Evolutionary conservation across 345 rosid genomes (phyloP).

Genomic region (Brassica napus): DNA sequence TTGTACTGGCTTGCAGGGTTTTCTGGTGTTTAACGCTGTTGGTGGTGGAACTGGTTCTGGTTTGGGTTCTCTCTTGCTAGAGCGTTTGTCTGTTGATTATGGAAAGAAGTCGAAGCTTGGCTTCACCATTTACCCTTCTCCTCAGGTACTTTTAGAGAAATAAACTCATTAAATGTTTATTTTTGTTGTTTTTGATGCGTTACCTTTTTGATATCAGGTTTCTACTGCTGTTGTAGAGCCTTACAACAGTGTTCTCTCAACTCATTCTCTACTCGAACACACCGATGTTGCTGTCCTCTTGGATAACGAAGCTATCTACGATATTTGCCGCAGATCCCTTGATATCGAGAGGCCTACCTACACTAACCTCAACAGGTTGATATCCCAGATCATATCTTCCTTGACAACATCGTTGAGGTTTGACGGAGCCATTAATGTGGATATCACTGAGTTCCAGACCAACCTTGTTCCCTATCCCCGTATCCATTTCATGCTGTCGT

Average conservation of each 20-base stretch:
- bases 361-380: slow-evolving; percentile 66
- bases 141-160: not conserved
- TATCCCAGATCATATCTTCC: slow-evolving; percentile 69
- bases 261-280: slow-evolving; percentile 69
- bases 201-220: slow-evolving; percentile 34
- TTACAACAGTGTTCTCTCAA: slow-evolving; percentile 66
- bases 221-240: slow-evolving; percentile 68
- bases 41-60: slow-evolving; percentile 76
- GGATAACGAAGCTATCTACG: slow-evolving; percentile 71
- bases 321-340: slow-evolving; percentile 58
- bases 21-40: slow-evolving; percentile 63
- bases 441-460: slow-evolving; percentile 68
- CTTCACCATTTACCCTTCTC: not conserved
- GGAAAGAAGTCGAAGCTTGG: not conserved
- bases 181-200: not conserved
- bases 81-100: slow-evolving; percentile 43
- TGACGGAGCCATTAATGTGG: slow-evolving; percentile 72
- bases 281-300: slow-evolving; percentile 70
- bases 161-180: not conserved
- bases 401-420: slow-evolving; percentile 61
- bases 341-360: slow-evolving; percentile 72
- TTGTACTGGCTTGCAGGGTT: slow-evolving; percentile 66
- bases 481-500: slow-evolving; percentile 69
- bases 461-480: slow-evolving; percentile 71
- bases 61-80: slow-evolving; percentile 55